Percentiles rank a stretch among this genome's conserved stretches.
These are phyloP conservation scores for Odonthalia washingtoniensis DNA, from an alignment of 31 red algal species.

Conservation along the genomic window DNA sequence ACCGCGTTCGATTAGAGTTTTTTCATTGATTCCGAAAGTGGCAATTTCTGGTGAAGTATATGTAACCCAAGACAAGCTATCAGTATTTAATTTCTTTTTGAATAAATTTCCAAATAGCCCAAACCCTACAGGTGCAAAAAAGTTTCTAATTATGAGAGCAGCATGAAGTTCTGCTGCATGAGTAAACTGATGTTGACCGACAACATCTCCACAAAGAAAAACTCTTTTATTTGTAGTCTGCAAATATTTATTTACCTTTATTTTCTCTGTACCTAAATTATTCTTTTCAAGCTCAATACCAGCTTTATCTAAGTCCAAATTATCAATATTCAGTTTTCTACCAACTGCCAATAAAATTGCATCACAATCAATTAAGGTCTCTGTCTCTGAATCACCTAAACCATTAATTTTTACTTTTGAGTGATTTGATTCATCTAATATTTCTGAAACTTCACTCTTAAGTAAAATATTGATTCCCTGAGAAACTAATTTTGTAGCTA, in stretches of 20 bases:
- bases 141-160: conserved; percentile 5
- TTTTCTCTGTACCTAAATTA: conserved; percentile 69
- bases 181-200: conserved; percentile 61
- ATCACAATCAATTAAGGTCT: conserved; percentile 74
- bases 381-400: conserved; percentile 74
- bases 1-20: conserved; percentile 82
- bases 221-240: conserved; percentile 83
- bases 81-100: conserved; percentile 80
- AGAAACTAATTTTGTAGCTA: conserved; percentile 88
- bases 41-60: conserved; percentile 99
- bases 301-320: conserved; percentile 85
- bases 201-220: conserved; percentile 98
- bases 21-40: conserved; percentile 95
- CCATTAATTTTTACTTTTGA: conserved; percentile 77
- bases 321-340: conserved; percentile 78
- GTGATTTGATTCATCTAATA: conserved; percentile 46
- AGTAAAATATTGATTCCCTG: conserved; percentile 97
- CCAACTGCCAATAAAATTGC: conserved; percentile 95
- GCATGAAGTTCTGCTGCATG: conserved; percentile 95
- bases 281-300: conserved; percentile 60
- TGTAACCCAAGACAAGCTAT: conserved; percentile 88
- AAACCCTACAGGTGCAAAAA: conserved; percentile 60
- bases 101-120: neutral
- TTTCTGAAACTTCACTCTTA: conserved; percentile 80
- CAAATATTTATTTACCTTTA: conserved; percentile 83